Evolutionary conservation across 306 rosid species (phyloP), one percentile per base, ranked within the genome.

Genomic region (Vigna mungo): DNA sequence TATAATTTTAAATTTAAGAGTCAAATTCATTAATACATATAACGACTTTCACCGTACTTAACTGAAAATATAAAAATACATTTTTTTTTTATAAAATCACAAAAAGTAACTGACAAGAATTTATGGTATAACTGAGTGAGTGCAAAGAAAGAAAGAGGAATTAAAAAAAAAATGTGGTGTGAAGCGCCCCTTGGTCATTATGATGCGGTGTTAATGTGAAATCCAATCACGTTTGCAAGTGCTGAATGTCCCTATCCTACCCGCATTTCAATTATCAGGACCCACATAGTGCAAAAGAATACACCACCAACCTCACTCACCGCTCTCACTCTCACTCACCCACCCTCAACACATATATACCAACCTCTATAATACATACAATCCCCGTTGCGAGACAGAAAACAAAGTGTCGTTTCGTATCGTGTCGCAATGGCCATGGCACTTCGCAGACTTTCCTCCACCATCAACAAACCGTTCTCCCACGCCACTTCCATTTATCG

Each of bases 371-470:
- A n/a, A n/a, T n/a, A 34, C 46, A 61, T 12, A 32, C 2, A 9
- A 15, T 8, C 0, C 49, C 49, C 16, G 49, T 44, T 12, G 16
- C 49, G 3, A 32, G 21, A 6, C 3, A 7, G 2, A 36, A 16
- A 36, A 34, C 25, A 9, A 36, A 6, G 16, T 11, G 49, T 44
- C 8, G n/a, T 0, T 1, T 1, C 8, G 17, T 41, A 61, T 32
- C 67, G 30, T 49, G 39, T 46, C 68, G 12, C 80, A 74, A 87
- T 87, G 90, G 87, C 96, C 36, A 77, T 87, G 90, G 96, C 94
- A 79, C 90, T 91, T 73, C 97, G 94, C 74, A 82, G 86, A 41
- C 87, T 91, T 69, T 81, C 91, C 46, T 62, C 83, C 73, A 69
- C 89, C 80, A 10, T 88, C 47, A 77, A 44, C 74, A 88, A 77